Percentiles rank a stretch among this genome's conserved stretches.
phyloP scores from a whole-genome alignment of 2,329 filamentous ascomycete species.

The Lojkania enalia region DNA sequence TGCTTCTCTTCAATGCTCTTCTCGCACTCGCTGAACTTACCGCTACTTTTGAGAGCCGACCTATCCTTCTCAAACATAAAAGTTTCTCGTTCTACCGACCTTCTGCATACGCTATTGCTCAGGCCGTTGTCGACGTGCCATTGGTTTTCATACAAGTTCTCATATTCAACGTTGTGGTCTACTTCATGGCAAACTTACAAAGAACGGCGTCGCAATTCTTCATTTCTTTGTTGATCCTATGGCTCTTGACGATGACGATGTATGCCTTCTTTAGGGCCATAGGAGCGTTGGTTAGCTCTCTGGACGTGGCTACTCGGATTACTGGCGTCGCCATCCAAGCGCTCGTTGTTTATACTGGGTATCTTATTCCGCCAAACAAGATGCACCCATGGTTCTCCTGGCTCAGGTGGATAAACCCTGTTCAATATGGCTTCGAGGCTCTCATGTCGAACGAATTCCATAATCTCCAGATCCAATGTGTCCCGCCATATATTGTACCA shows the following conservation, averaged over 20 bases:
- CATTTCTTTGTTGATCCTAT: constrained; percentile 64
- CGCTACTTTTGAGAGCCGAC: constrained; percentile 62
- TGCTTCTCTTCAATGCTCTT: constrained; percentile 65
- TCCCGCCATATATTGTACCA: constrained; percentile 60
- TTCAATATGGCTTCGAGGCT: constrained; percentile 71
- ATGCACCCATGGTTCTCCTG: constrained; percentile 49
- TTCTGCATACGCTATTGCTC: constrained; percentile 61
- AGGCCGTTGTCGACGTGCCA: constrained; percentile 61
- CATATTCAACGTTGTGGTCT: constrained; percentile 64
- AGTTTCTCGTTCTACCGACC: constrained; percentile 70
- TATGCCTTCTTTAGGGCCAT: constrained; percentile 47
- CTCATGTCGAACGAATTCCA: constrained; percentile 74
- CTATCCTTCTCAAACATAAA: constrained; percentile 71
- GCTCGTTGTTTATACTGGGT: constrained; percentile 46
- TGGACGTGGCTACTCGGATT: constrained; percentile 45
- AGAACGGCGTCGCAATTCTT: constrained; percentile 65
- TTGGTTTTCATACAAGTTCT: constrained; percentile 61
- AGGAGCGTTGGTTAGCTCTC: constrained; percentile 39
- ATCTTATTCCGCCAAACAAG: constrained; percentile 44
- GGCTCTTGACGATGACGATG: constrained; percentile 55
- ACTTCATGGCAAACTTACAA: constrained; percentile 63
- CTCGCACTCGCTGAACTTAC: constrained; percentile 65
- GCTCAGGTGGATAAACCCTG: constrained; percentile 54
- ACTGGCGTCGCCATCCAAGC: constrained; percentile 48
- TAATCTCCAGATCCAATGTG: constrained; percentile 58